These are phyloP conservation scores for Hypoxylon fuscum DNA, from an alignment of 495 filamentous ascomycete genomes.

Conservation along the genomic window DNA sequence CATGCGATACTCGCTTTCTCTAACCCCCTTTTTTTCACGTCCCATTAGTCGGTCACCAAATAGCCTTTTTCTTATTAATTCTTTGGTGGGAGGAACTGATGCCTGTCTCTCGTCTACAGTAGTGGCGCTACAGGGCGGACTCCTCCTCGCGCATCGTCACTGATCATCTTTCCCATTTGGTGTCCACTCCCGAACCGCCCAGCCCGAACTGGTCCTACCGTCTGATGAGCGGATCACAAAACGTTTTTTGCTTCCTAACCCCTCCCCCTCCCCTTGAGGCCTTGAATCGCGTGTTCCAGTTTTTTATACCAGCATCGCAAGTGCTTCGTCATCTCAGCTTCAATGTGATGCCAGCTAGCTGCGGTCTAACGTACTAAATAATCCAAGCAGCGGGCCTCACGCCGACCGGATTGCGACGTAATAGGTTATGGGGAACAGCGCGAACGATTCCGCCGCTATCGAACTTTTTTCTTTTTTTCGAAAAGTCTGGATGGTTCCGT, in stretches of 20 bases:
- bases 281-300: slow-evolving; percentile 31
- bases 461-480: slow-evolving; percentile 11
- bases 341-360: slow-evolving; percentile 20
- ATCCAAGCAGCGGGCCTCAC: slow-evolving; percentile 15
- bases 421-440: slow-evolving; percentile 27
- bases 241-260: slow-evolving; percentile 19
- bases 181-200: slow-evolving; percentile 37
- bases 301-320: slow-evolving; percentile 27
- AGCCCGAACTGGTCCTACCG: slow-evolving; percentile 38
- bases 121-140: slow-evolving; percentile 25
- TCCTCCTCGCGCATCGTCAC: slow-evolving; percentile 30
- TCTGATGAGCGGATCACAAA: slow-evolving; percentile 41
- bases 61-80: slow-evolving; percentile 14
- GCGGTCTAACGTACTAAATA: slow-evolving; percentile 14
- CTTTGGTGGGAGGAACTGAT: slow-evolving; percentile 24
- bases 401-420: slow-evolving; percentile 28
- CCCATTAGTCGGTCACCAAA: slow-evolving; percentile 30
- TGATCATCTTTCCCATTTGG: slow-evolving; percentile 40
- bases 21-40: slow-evolving; percentile 21
- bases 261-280: slow-evolving; percentile 20
- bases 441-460: slow-evolving; percentile 14
- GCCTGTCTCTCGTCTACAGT: slow-evolving; percentile 28
- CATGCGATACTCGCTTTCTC: slow-evolving; percentile 28
- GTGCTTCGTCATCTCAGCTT: slow-evolving; percentile 35
- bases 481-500: slow-evolving; percentile 30